A percentile compares a stretch with the other conserved stretches of the same genome.
phyloP scores from a whole-genome alignment of 1,284 basidiomycete genomes.

The Cutaneotrichosporon dermatis region DNA sequence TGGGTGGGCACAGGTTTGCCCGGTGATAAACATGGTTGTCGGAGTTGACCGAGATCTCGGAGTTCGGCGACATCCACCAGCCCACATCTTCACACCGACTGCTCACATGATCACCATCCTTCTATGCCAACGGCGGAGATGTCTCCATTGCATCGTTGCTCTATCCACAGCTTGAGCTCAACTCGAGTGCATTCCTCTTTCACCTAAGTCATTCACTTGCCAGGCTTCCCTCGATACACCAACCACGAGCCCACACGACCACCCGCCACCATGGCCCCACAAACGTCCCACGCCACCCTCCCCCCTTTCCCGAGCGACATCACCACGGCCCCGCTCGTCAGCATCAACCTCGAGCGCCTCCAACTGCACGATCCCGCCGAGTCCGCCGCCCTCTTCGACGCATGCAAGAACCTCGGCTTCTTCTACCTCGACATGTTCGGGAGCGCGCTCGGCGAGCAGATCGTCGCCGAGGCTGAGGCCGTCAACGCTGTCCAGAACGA shows the following conservation, averaged over 20 bases:
- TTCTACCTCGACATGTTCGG: constrained; percentile 33
- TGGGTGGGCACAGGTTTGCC: too few relatives aligned
- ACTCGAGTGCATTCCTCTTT: too few relatives aligned
- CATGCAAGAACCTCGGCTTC: constrained; percentile 29
- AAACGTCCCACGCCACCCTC: constrained; percentile 22
- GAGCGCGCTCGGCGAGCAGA: constrained; percentile 22
- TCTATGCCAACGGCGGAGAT: too few relatives aligned
- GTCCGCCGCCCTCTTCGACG: constrained; percentile 20
- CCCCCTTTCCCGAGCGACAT: constrained; percentile 26
- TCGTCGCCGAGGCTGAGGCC: constrained; percentile 22
- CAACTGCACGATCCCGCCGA: constrained; percentile 20
- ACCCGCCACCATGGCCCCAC: constrained; percentile 5
- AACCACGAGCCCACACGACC: not conserved
- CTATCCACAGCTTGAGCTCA: too few relatives aligned
- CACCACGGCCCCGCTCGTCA: constrained; percentile 25
- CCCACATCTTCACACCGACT: too few relatives aligned
- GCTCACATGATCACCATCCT: too few relatives aligned
- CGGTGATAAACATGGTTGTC: too few relatives aligned
- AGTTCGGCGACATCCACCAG: too few relatives aligned
- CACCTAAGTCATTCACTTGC: too few relatives aligned
- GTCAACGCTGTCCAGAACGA: constrained; percentile 25
- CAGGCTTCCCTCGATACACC: too few relatives aligned
- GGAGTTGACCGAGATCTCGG: too few relatives aligned
- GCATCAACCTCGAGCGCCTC: constrained; percentile 22
- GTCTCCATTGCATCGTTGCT: too few relatives aligned